Evolutionary conservation across 202 grass and related monocot genomes (phyloP).

Genomic region (Setaria italica): DNA sequence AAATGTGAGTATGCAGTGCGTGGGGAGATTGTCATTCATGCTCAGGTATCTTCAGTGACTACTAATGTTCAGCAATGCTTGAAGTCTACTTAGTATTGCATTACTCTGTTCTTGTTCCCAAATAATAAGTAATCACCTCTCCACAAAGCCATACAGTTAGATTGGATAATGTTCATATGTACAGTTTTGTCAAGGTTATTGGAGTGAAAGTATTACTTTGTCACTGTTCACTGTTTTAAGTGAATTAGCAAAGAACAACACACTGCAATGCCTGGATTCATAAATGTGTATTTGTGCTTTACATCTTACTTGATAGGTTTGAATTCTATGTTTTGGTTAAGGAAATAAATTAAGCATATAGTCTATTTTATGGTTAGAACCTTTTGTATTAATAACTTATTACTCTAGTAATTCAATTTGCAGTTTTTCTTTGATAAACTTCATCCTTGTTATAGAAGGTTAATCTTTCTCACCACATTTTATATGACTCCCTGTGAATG

Average conservation of each 20-base stretch:
- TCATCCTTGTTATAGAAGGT: not conserved
- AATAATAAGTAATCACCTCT: not conserved
- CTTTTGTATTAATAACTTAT: not conserved
- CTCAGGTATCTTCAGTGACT: constrained; percentile 69
- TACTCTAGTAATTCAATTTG: constrained; percentile 19
- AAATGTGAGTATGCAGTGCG: constrained; percentile 94
- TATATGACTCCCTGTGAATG: not conserved
- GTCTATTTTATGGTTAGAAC: not conserved
- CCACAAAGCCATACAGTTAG: constrained; percentile 1
- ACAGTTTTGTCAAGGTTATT: not conserved
- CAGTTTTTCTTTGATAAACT: not conserved
- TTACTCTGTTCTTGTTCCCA: constrained; percentile 12
- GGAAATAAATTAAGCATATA: not conserved
- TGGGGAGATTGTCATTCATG: constrained; percentile 87
- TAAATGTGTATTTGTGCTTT: not conserved
- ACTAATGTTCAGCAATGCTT: constrained; percentile 18
- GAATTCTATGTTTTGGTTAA: not conserved
- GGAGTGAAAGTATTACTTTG: not conserved
- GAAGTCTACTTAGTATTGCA: constrained; percentile 16
- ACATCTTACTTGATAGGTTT: not conserved
- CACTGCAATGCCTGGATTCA: constrained; percentile 1
- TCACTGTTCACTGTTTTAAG: not conserved
- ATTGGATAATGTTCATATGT: constrained; percentile 3
- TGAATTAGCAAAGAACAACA: constrained; percentile 4
- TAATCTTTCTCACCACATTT: constrained; percentile 15